phyloP scores from a whole-genome alignment of 805 yeast genomes.

The Candida tammaniensis region DNA sequence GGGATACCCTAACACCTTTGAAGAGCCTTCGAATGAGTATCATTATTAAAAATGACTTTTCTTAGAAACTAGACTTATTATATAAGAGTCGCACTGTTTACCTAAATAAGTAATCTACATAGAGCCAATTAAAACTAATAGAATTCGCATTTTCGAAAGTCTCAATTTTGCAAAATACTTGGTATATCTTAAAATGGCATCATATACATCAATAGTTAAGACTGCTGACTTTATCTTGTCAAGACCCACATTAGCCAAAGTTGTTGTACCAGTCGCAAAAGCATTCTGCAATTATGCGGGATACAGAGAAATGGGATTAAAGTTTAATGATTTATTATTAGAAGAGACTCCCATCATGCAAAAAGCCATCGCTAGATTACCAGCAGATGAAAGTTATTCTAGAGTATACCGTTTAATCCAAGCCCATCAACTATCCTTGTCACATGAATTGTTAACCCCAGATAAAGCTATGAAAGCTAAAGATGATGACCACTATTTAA shows the following conservation, averaged over 20 bases:
- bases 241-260: conserved; percentile 72
- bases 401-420: conserved; percentile 90
- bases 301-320: conserved; percentile 92
- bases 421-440: conserved; percentile 83
- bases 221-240: conserved; percentile 76
- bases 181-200: too few relatives aligned
- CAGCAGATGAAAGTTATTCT: conserved; percentile 79
- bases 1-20: conserved; percentile 65
- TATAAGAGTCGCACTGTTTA: not conserved
- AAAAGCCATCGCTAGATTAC: conserved; percentile 85
- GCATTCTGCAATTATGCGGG: conserved; percentile 75
- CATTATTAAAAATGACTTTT: conserved; percentile 30
- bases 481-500: conserved; percentile 78
- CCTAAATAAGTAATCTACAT: conserved; percentile 6
- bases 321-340: conserved; percentile 77
- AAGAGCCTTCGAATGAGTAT: conserved; percentile 57
- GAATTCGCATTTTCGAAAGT: conserved; percentile 16
- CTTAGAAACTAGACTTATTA: not conserved
- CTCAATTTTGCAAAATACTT: conserved; percentile 8
- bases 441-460: conserved; percentile 82
- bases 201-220: conserved; percentile 68
- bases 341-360: conserved; percentile 88
- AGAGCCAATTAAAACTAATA: conserved; percentile 23
- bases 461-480: conserved; percentile 74
- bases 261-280: conserved; percentile 78